Evolutionary conservation across 257 asterid genomes (phyloP).

Genomic region (Rhazya stricta): DNA sequence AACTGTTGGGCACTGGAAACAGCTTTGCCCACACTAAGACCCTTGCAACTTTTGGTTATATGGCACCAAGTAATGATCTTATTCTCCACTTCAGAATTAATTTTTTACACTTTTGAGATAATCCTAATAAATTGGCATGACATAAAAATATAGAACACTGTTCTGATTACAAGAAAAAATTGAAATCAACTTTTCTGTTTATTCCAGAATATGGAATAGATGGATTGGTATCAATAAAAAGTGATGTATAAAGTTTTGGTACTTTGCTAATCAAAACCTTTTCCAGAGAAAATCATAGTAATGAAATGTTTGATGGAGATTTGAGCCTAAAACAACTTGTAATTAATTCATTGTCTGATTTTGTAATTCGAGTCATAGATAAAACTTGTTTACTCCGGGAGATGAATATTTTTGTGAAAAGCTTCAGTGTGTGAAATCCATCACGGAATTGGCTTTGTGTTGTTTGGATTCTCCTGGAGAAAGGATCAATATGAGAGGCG

Average conservation of each 20-base stretch:
- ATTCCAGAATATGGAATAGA: neutral
- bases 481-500: conserved; percentile 25
- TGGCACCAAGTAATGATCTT: conserved; percentile 16
- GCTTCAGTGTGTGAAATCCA: conserved; percentile 18
- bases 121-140: no score
- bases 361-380: neutral
- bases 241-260: conserved; percentile 3
- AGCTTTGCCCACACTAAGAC: conserved; percentile 10
- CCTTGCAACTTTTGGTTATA: conserved; percentile 17
- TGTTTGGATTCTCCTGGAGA: conserved; percentile 29
- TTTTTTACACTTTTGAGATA: neutral
- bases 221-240: neutral
- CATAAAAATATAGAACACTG: no score
- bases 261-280: conserved; percentile 1
- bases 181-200: no score
- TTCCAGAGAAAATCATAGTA: neutral
- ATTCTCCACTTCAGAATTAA: neutral
- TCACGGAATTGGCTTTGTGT: conserved; percentile 28
- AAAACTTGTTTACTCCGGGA: neutral
- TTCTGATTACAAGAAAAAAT: no score
- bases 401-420: neutral
- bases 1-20: conserved; percentile 8
- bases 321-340: neutral
- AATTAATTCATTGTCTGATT: neutral
- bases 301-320: neutral